Base-by-base conservation (phyloP, 2,329 filamentous ascomycete genomes). In the Penicillium sp. region DNA sequence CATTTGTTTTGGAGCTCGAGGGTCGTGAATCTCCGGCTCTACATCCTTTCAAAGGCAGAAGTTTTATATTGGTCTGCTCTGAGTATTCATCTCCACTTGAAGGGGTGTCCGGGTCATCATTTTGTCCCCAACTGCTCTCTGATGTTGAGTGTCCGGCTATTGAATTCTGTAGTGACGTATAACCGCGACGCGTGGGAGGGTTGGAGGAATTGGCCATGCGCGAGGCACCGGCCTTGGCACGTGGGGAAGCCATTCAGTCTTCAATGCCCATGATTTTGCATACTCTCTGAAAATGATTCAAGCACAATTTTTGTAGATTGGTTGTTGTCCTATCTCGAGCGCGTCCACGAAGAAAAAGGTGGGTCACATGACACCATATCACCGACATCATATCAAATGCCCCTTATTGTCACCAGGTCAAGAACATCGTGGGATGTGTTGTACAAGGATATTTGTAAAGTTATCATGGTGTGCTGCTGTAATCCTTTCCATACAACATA, bases 31-130 rank as follows among this genome's bases (percentile, higher is more conserved):
- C 31, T 34, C 37, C 20, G 7, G 32, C 24, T 22, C 34, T 32
- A 9, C 16, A 18, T 16, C 26, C 18, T 29, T 48, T 46, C 24
- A 63, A 24, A 2, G 61, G 61, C 13, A 62, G 40, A 3, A 65
- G 57, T 34, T 59, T 61, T 26, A 64, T 26, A 32, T 64, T 45
- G 22, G 51, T 53, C n/a, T 59, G 51, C 9, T 60, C 59, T 3
- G 35, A 34, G 18, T 35, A 52, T 20, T 58, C 60, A 45, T 62
- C 57, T 44, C 50, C 50, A 43, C 53, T 61, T 3, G 54, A 57
- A 29, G 44, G 45, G 2, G 53, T 52, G 8, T 55, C 47, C 14
- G 39, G 3, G 16, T 9, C 48, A 24, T 52, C 22, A 9, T 31
- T 13, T 18, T 20, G 26, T 2, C 9, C 24, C 39, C 18, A 32